Percentiles rank a stretch among this genome's conserved stretches.
Evolutionary conservation across 1,284 basidiomycete genomes (phyloP).

Genomic region (Xerocomus minutiporus): DNA sequence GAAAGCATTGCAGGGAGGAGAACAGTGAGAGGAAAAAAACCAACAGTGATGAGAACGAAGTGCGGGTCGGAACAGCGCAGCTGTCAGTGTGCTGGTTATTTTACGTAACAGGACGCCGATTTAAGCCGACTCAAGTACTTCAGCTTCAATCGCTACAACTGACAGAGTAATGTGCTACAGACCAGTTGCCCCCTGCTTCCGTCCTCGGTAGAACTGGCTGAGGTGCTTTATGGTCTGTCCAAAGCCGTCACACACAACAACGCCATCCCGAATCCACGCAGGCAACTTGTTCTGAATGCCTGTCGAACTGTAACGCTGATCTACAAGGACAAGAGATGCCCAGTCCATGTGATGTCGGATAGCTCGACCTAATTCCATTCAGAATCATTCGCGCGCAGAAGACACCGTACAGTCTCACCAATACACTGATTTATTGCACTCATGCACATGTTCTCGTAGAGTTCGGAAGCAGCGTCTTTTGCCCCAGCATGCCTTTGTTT

Average conservation of each 20-base stretch:
- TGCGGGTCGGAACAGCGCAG: slow-evolving; percentile 2
- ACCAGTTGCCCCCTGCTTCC: slow-evolving; percentile 23
- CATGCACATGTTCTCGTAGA: slow-evolving; percentile 95
- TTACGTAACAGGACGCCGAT: slow-evolving; percentile 24
- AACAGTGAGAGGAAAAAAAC: background rate
- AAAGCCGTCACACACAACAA: slow-evolving; percentile 65
- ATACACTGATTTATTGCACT: slow-evolving; percentile 97
- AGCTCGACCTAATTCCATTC: slow-evolving; percentile 62
- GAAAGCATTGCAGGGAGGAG: slow-evolving; percentile 24
- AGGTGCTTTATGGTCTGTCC: slow-evolving; percentile 70
- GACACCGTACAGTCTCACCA: slow-evolving; percentile 45
- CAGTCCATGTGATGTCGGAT: slow-evolving; percentile 87
- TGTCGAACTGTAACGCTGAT: slow-evolving; percentile 67
- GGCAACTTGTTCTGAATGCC: slow-evolving; percentile 77
- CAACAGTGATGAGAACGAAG: background rate
- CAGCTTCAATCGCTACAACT: background rate
- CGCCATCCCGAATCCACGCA: slow-evolving; percentile 76
- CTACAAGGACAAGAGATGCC: slow-evolving; percentile 81
- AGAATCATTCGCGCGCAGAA: background rate
- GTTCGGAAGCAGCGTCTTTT: slow-evolving; percentile 74
- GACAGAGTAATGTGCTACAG: slow-evolving; percentile 5
- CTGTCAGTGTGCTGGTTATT: background rate
- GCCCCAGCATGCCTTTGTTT: slow-evolving; percentile 37
- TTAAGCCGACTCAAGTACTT: slow-evolving; percentile 3
- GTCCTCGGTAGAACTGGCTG: slow-evolving; percentile 62